A percentile compares a stretch with the other conserved stretches of the same genome.
Evolutionary conservation across 345 rosid genomes (phyloP).

Genomic region (Hypericum perforatum): DNA sequence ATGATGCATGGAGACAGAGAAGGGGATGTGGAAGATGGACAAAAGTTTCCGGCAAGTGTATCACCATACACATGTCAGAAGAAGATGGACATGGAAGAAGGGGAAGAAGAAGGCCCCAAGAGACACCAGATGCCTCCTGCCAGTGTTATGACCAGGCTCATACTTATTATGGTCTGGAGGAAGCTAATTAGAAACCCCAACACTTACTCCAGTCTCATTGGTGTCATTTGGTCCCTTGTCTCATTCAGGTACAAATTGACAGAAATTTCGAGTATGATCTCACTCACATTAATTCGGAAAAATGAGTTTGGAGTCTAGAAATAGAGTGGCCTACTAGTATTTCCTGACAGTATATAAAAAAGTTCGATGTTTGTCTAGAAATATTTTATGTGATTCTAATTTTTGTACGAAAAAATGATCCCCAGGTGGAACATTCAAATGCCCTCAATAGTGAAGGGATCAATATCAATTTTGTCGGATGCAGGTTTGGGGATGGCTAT

Average conservation of each 20-base stretch:
- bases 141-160: conserved; percentile 21
- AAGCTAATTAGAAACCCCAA: conserved; percentile 26
- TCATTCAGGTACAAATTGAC: conserved; percentile 23
- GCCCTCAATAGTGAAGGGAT: conserved; percentile 18
- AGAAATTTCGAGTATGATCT: too few species aligned
- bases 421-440: conserved; percentile 19
- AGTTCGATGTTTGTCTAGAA: too few species aligned
- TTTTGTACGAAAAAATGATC: not conserved
- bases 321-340: too few species aligned
- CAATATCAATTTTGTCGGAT: conserved; percentile 17
- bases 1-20: too few species aligned
- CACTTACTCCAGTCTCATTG: conserved; percentile 20
- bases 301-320: too few species aligned
- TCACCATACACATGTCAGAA: not conserved
- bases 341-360: too few species aligned
- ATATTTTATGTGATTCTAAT: too few species aligned
- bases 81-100: not conserved
- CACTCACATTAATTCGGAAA: too few species aligned
- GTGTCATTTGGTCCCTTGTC: conserved; percentile 20
- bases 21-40: too few species aligned
- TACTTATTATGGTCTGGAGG: conserved; percentile 24
- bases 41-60: too few species aligned
- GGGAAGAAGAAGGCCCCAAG: not conserved
- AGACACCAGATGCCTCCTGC: conserved; percentile 22
- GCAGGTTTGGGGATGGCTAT: conserved; percentile 27